Conservation (phyloP, 768 basidiomycete species). For the Mrakia frigida region DNA sequence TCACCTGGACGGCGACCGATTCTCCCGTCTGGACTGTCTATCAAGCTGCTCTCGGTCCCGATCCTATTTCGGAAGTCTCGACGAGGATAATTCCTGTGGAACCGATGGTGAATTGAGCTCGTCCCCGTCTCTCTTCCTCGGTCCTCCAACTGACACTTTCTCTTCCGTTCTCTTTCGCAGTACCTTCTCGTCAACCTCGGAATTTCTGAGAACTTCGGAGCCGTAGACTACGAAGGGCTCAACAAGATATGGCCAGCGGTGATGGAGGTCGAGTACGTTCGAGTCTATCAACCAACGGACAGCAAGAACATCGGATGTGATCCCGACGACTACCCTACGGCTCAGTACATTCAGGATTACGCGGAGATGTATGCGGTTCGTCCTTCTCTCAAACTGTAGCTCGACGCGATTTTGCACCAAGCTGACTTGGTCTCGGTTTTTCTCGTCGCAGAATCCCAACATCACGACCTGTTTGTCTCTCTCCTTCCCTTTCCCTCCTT, state of each 20-base stretch:
- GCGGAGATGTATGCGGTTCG: slow-evolving; percentile 71
- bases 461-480: slow-evolving; percentile 14
- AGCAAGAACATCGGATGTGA: slow-evolving; percentile 65
- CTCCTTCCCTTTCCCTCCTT: too few species aligned
- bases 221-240: slow-evolving; percentile 51
- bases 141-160: neutral
- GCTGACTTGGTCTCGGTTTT: neutral
- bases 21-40: slow-evolving; percentile 51
- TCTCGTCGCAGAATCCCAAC: slow-evolving; percentile 1
- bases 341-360: slow-evolving; percentile 65
- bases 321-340: slow-evolving; percentile 71
- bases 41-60: slow-evolving; percentile 58
- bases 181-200: slow-evolving; percentile 82
- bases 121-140: slow-evolving; percentile 20
- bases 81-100: slow-evolving; percentile 71
- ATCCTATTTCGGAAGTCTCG: slow-evolving; percentile 58
- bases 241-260: slow-evolving; percentile 19
- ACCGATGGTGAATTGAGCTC: slow-evolving; percentile 57
- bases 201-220: slow-evolving; percentile 73
- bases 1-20: slow-evolving; percentile 12
- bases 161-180: slow-evolving; percentile 45
- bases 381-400: slow-evolving; percentile 55
- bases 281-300: slow-evolving; percentile 9
- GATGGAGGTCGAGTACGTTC: slow-evolving; percentile 28
- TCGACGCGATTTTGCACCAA: neutral